Percentiles rank a stretch among this genome's conserved stretches.
These are phyloP conservation scores for Neurospora sp. DNA, from an alignment of 495 filamentous ascomycete genomes.

Conservation along the genomic window DNA sequence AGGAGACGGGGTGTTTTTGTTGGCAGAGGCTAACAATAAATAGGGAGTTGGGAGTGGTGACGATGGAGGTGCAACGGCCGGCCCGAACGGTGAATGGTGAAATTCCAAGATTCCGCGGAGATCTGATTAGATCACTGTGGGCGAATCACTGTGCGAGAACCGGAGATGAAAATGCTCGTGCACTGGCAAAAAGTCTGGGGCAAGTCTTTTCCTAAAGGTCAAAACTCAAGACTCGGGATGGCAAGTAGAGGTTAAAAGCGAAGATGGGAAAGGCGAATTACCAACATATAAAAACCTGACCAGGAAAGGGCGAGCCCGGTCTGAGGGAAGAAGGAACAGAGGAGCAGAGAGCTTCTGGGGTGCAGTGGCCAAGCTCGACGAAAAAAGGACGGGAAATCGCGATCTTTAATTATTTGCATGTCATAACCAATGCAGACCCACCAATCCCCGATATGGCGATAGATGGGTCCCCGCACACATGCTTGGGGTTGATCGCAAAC, in stretches of 20 bases:
- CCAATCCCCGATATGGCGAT: neutral
- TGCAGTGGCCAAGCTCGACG: neutral
- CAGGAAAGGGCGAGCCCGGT: neutral
- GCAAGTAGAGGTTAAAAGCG: neutral
- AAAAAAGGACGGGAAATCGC: conserved; percentile 8
- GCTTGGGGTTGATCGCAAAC: neutral
- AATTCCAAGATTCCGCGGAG: neutral
- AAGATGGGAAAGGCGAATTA: neutral
- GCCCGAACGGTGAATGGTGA: neutral
- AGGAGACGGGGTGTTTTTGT: neutral
- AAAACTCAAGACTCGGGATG: neutral
- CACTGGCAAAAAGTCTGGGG: neutral
- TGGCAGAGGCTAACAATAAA: neutral
- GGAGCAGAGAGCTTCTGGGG: too few relatives aligned
- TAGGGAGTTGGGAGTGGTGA: neutral
- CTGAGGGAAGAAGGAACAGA: neutral
- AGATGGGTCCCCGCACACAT: neutral
- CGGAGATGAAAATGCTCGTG: neutral
- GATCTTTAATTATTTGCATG: conserved; percentile 16
- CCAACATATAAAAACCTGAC: neutral
- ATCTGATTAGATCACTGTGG: neutral
- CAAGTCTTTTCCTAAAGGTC: neutral
- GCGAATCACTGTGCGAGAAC: neutral
- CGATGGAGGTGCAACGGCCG: neutral
- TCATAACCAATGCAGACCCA: conserved; percentile 7